Evolutionary conservation across 1,139 yeast species (phyloP), one percentile per base, ranked within the genome.

Genomic region (Wickerhamomyces sp.): DNA sequence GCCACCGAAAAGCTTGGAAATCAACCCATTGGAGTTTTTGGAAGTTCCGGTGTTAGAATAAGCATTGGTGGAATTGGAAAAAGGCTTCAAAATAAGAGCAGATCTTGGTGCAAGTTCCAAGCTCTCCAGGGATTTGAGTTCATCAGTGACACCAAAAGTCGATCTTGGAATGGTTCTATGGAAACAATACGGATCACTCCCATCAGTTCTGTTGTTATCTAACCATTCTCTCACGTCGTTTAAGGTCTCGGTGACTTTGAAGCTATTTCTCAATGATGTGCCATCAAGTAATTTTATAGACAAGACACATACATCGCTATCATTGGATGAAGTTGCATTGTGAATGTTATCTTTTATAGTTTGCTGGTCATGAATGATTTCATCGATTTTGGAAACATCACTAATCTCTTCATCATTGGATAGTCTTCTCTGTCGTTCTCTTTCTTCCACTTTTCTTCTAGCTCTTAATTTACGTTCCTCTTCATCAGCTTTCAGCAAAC

Each of bases 31-130:
- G 3, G 51, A 15, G 18, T 47, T 33, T 13, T 15, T 26, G 7
- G 43, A 6, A 4, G 27, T 13, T 14, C 39, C 40, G 2, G 44
- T 14, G 5, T 36, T 27, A 10, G 27, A 42, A 40, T 64, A 64
- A 2, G 72, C 71, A 15, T 52, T 54, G 1, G 64, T 44, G 39
- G 54, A 59, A 30, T 61, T 59, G 26, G 49, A 44, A 14, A 59
- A 61, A 0, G 88, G 87, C 56, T 81, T 81, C 50, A 85, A 67
- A 35, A 82, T 78, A 40, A 85, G 63, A 0, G 83, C 86, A 13
- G 89, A 79, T 44, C 91, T 69, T 1, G 94, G 93, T 13, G 73
- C 66, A 46, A 85, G 66, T 9, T 73, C 78, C 42, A 85, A 66
- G 6, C 68, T 72, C 27, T 56, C 59, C 39, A 85, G 66, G 5